Evolutionary conservation across 768 basidiomycete species (phyloP).

Genomic region (Phallus indusiatus): DNA sequence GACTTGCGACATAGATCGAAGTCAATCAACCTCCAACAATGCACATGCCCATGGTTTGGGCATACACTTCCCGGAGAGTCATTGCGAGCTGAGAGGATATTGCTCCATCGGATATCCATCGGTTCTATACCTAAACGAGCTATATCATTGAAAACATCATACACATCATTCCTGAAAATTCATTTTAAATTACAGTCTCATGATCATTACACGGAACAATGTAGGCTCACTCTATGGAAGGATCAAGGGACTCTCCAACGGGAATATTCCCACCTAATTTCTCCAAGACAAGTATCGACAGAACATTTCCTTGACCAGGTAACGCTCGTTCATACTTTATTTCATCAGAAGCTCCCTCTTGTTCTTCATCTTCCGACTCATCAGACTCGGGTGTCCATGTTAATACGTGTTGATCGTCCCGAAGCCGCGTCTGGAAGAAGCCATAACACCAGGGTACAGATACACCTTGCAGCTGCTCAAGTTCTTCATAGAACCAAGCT

Average conservation of each 20-base stretch:
- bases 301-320: background rate
- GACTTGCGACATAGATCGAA: background rate
- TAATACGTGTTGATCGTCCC: background rate
- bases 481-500: constrained; percentile 14
- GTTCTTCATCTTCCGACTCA: background rate
- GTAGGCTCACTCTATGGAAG: background rate
- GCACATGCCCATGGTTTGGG: constrained; percentile 1
- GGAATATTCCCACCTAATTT: background rate
- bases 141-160: background rate
- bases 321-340: background rate
- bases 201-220: background rate
- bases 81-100: background rate
- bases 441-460: constrained; percentile 11
- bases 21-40: background rate
- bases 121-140: background rate
- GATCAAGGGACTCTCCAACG: background rate
- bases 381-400: background rate
- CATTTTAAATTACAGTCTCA: too few relatives aligned
- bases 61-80: background rate
- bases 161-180: background rate
- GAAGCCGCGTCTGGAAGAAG: constrained; percentile 3
- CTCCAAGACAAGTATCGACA: background rate
- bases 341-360: background rate
- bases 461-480: constrained; percentile 11
- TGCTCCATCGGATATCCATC: background rate